Evolutionary conservation across 345 rosid species (phyloP).

Genomic region (Euphorbia lathyris): DNA sequence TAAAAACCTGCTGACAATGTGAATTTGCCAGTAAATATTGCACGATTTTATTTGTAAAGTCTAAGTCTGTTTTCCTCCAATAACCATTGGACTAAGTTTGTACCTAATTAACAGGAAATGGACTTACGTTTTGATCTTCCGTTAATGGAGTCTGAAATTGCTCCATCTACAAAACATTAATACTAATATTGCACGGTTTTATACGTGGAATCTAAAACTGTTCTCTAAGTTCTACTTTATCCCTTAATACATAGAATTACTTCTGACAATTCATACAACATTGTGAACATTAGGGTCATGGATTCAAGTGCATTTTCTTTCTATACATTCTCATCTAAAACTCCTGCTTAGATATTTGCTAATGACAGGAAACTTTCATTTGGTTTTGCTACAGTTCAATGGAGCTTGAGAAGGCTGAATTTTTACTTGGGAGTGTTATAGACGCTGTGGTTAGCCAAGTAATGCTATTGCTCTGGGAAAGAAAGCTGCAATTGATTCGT

Average conservation of each 20-base stretch:
- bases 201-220: too few relatives aligned
- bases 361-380: slow-evolving; percentile 25
- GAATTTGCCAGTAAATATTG: too few relatives aligned
- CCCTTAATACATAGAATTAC: neutral
- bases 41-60: too few relatives aligned
- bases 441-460: slow-evolving; percentile 97
- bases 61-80: too few relatives aligned
- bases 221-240: too few relatives aligned
- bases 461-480: slow-evolving; percentile 68
- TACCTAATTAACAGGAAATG: too few relatives aligned
- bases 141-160: too few relatives aligned
- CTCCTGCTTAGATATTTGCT: slow-evolving; percentile 5
- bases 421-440: slow-evolving; percentile 77
- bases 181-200: too few relatives aligned
- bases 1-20: too few relatives aligned
- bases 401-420: slow-evolving; percentile 75
- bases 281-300: neutral
- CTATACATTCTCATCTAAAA: neutral
- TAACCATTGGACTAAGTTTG: too few relatives aligned
- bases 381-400: slow-evolving; percentile 47
- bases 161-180: too few relatives aligned
- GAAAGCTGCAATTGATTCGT: slow-evolving; percentile 80
- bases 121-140: too few relatives aligned
- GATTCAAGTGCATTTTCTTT: slow-evolving; percentile 1
- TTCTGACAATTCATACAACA: neutral